Conservation (phyloP, 2,329 filamentous ascomycete species). For the Zelopaecilomyces penicillatus region DNA sequence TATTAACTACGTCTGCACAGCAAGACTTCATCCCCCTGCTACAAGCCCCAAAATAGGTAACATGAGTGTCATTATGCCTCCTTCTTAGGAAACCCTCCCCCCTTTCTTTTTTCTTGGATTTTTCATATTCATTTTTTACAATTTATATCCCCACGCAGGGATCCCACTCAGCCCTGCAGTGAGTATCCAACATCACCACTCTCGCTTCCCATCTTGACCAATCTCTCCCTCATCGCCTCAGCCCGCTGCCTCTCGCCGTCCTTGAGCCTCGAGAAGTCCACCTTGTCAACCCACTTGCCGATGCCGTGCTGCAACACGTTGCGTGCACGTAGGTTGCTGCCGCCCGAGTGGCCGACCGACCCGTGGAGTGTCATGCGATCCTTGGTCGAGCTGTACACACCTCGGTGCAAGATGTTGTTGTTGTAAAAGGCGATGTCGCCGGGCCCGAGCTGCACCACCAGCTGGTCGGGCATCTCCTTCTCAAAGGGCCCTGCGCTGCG, state of each 20-base stretch:
- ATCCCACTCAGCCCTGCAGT: slow-evolving; percentile 37
- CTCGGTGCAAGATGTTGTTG: slow-evolving; percentile 77
- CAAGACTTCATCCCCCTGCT: too few species aligned
- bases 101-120: too few species aligned
- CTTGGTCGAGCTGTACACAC: slow-evolving; percentile 49
- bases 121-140: too few species aligned
- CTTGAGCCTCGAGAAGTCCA: slow-evolving; percentile 44
- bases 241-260: slow-evolving; percentile 41
- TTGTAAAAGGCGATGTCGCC: slow-evolving; percentile 85
- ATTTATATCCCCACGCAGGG: too few species aligned
- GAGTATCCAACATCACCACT: slow-evolving; percentile 58
- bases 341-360: slow-evolving; percentile 54
- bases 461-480: slow-evolving; percentile 50
- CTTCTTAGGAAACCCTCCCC: too few species aligned
- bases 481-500: slow-evolving; percentile 59
- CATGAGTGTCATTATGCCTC: too few species aligned
- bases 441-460: slow-evolving; percentile 56
- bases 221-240: slow-evolving; percentile 53
- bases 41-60: too few species aligned
- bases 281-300: slow-evolving; percentile 53
- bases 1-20: too few species aligned
- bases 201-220: slow-evolving; percentile 54
- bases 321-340: slow-evolving; percentile 49
- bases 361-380: slow-evolving; percentile 67
- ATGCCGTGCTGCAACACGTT: slow-evolving; percentile 72